Evolutionary conservation across 331 rosid species (phyloP), one percentile per base, ranked within the genome.

Genomic region (Ulmus americana): DNA sequence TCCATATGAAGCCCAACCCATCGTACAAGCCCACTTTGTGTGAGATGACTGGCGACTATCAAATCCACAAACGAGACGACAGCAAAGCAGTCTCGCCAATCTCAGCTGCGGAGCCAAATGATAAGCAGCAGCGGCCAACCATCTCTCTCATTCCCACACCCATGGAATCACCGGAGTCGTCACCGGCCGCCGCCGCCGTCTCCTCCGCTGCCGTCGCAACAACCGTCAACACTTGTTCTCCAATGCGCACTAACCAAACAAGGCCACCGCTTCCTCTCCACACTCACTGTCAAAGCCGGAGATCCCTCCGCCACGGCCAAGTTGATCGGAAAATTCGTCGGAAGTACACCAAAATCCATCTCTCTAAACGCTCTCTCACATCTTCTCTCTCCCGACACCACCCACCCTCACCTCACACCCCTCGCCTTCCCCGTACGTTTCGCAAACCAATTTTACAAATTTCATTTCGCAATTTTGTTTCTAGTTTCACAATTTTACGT

Each of bases 181-280:
- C 44, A 15, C 65, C 28, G 9, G 14, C 39, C 35, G 15, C 49
- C 38, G 38, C 8, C 64, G 20, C 39, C 14, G 14, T 3, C n/a
- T n/a, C n/a, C 43, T 12, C 14, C 16, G 53, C 13, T 1, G 13
- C 14, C 7, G 0, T 42, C 48, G 5, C 45, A 50, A 53, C 43
- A 14, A 8, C 38, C n/a, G 6, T 45, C 70, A 5, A 7, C 72
- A 38, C 45, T 16, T 0, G 3, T 44, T 6, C 35, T 20, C 68
- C 64, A 57, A 55, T 63, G 76, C 51, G 38, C 81, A 0, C 83
- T 84, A 7, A 81, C 92, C 40, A 91, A 91, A 78, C 95, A 88
- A 72, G 87, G 80, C 3, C 76, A 78, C 15, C 88, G 84, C 22
- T 88, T 91, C 69, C 88, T 91, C 41, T 81, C 83, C 40, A 91